Conservation (phyloP, 129 eudicot genomes). For the Saussurea involucrata region DNA sequence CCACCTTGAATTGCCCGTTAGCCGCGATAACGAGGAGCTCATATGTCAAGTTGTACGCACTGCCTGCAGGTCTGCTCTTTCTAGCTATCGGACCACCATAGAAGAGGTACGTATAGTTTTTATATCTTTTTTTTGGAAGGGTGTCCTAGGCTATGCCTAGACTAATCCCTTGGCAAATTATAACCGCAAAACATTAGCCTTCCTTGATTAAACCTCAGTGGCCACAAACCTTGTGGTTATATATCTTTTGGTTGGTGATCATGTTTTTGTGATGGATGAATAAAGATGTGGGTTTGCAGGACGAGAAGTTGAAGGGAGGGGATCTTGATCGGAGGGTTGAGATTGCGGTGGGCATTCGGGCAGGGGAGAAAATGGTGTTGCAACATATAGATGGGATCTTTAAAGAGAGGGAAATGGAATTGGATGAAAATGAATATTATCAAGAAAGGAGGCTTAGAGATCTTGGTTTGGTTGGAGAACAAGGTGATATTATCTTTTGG, state of each 20-base stretch:
- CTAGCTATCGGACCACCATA: slow-evolving; percentile 74
- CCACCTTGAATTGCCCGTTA: slow-evolving; percentile 75
- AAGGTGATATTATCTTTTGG: slow-evolving; percentile 92
- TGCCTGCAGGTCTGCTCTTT: slow-evolving; percentile 83
- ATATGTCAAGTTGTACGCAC: slow-evolving; percentile 74
- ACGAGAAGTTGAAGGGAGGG: slow-evolving; percentile 69
- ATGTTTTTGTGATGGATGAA: neutral
- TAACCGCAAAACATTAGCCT: too few relatives aligned
- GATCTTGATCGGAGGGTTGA: slow-evolving; percentile 46
- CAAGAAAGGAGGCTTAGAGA: slow-evolving; percentile 97
- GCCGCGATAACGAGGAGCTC: slow-evolving; percentile 84
- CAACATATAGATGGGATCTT: slow-evolving; percentile 73
- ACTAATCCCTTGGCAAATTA: too few relatives aligned
- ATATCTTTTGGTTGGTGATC: neutral
- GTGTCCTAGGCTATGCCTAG: too few relatives aligned
- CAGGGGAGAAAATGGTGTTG: slow-evolving; percentile 85
- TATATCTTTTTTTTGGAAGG: too few relatives aligned
- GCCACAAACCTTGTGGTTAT: too few relatives aligned
- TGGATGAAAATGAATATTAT: slow-evolving; percentile 74
- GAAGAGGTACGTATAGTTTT: slow-evolving; percentile 64
- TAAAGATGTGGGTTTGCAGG: slow-evolving; percentile 42
- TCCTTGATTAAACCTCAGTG: too few relatives aligned
- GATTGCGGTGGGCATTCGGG: slow-evolving; percentile 68
- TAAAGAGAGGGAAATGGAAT: slow-evolving; percentile 60
- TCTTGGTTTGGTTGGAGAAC: slow-evolving; percentile 93